Percentiles rank a stretch among this genome's conserved stretches.
These are phyloP conservation scores for Lodderomyces beijingensis DNA, from an alignment of 1,139 yeast genomes.

Conservation along the genomic window DNA sequence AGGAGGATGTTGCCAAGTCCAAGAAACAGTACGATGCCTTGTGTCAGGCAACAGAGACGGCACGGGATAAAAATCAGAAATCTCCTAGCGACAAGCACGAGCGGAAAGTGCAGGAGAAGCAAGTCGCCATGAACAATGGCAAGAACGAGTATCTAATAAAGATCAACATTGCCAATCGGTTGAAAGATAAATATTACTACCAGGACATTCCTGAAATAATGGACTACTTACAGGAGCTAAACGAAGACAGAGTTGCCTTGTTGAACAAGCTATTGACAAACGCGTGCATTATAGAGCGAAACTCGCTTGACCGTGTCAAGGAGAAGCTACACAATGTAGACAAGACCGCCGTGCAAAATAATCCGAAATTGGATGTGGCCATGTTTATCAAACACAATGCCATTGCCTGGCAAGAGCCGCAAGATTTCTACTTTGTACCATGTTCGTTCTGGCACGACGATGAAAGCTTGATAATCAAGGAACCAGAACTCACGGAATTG, in stretches of 20 bases:
- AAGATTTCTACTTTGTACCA: slow-evolving; percentile 80
- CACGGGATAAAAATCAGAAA: slow-evolving; percentile 67
- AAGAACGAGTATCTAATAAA: slow-evolving; percentile 80
- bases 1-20: slow-evolving; percentile 63
- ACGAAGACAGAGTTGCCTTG: slow-evolving; percentile 72
- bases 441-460: slow-evolving; percentile 97
- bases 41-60: slow-evolving; percentile 76
- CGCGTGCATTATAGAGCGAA: slow-evolving; percentile 62
- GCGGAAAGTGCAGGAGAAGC: slow-evolving; percentile 57
- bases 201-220: slow-evolving; percentile 91
- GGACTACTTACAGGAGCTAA: slow-evolving; percentile 81
- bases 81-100: slow-evolving; percentile 55
- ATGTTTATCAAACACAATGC: slow-evolving; percentile 91
- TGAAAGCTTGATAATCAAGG: slow-evolving; percentile 63
- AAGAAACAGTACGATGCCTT: slow-evolving; percentile 74
- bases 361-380: slow-evolving; percentile 72
- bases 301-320: slow-evolving; percentile 49
- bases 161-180: slow-evolving; percentile 79
- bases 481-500: slow-evolving; percentile 61
- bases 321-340: slow-evolving; percentile 53
- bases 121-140: slow-evolving; percentile 76
- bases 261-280: slow-evolving; percentile 66
- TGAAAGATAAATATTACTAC: slow-evolving; percentile 87
- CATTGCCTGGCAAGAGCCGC: slow-evolving; percentile 77
- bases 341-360: slow-evolving; percentile 61